Evolutionary conservation across 441 rosid species (phyloP).

Genomic region (Syzygium malaccense): DNA sequence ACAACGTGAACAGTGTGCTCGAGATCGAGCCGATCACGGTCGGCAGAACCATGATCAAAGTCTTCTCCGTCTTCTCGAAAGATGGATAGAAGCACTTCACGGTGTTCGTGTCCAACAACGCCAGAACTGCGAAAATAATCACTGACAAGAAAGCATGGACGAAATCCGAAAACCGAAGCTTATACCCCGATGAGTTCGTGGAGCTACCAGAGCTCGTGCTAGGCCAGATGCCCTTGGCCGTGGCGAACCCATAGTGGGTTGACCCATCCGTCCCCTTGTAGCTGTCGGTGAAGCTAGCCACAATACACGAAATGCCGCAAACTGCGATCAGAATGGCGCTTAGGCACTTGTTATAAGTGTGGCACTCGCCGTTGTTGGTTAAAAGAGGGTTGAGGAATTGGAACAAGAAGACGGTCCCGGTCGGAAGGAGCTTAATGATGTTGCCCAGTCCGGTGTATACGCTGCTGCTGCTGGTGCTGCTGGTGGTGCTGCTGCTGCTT

Average conservation of each 20-base stretch:
- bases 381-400: constrained; percentile 83
- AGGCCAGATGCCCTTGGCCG: constrained; percentile 10
- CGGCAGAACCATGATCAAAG: constrained; percentile 59
- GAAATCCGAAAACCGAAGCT: constrained; percentile 54
- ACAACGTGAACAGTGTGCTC: constrained; percentile 41
- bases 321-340: constrained; percentile 43
- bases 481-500: constrained; percentile 12
- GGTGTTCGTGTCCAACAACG: constrained; percentile 57
- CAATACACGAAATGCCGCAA: constrained; percentile 62
- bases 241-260: constrained; percentile 56
- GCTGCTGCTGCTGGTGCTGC: constrained; percentile 18
- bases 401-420: constrained; percentile 79
- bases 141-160: constrained; percentile 53
- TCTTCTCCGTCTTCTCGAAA: constrained; percentile 40
- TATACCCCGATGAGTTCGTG: constrained; percentile 36
- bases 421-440: constrained; percentile 73
- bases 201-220: constrained; percentile 47
- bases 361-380: constrained; percentile 69
- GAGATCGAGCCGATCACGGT: constrained; percentile 58
- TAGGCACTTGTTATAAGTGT: constrained; percentile 42
- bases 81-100: constrained; percentile 63
- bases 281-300: constrained; percentile 72
- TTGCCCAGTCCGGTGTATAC: constrained; percentile 52
- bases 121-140: constrained; percentile 45
- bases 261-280: constrained; percentile 45